These are phyloP conservation scores for Phyllosticta citriasiana DNA, from an alignment of 2,329 filamentous ascomycete species.

Conservation along the genomic window DNA sequence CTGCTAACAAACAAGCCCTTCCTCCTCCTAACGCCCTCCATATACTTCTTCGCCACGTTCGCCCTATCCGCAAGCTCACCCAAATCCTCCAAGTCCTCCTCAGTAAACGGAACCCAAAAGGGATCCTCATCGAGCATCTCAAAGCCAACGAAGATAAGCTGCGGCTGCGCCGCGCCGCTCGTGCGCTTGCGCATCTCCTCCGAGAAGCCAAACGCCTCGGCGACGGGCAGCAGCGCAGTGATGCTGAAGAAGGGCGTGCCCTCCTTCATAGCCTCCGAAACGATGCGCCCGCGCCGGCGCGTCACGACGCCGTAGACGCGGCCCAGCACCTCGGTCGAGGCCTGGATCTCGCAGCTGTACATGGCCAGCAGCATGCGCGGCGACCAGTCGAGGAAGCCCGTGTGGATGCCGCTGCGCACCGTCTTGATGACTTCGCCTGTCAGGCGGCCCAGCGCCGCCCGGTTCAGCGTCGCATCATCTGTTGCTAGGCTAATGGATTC, in stretches of 20 bases:
- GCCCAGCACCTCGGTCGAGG: slow-evolving; percentile 87
- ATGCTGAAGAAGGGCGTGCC: slow-evolving; percentile 97
- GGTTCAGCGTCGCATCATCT: slow-evolving; percentile 50
- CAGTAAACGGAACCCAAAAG: slow-evolving; percentile 94
- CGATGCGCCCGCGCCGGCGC: slow-evolving; percentile 76
- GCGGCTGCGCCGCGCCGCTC: slow-evolving; percentile 79
- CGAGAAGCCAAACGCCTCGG: slow-evolving; percentile 89
- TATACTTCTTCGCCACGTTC: slow-evolving; percentile 93
- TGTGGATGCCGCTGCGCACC: slow-evolving; percentile 70
- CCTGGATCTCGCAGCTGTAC: slow-evolving; percentile 97
- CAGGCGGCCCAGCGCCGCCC: slow-evolving; percentile 55
- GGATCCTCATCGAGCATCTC: slow-evolving; percentile 92
- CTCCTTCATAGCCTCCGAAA: slow-evolving; percentile 85
- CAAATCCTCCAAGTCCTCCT: slow-evolving; percentile 92
- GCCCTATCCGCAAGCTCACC: slow-evolving; percentile 88
- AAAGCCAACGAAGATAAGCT: slow-evolving; percentile 87
- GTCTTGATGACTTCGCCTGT: slow-evolving; percentile 91
- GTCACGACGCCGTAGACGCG: slow-evolving; percentile 98
- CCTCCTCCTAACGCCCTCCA: slow-evolving; percentile 75
- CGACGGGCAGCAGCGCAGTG: slow-evolving; percentile 75
- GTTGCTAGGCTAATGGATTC: slow-evolving; percentile 62
- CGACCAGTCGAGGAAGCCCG: slow-evolving; percentile 90
- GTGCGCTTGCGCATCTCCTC: slow-evolving; percentile 96
- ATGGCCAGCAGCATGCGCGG: slow-evolving; percentile 92
- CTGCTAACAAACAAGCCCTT: slow-evolving; percentile 84